Evolutionary conservation across 305 asterid genomes (phyloP).

Genomic region (Fraxinus floribunda): DNA sequence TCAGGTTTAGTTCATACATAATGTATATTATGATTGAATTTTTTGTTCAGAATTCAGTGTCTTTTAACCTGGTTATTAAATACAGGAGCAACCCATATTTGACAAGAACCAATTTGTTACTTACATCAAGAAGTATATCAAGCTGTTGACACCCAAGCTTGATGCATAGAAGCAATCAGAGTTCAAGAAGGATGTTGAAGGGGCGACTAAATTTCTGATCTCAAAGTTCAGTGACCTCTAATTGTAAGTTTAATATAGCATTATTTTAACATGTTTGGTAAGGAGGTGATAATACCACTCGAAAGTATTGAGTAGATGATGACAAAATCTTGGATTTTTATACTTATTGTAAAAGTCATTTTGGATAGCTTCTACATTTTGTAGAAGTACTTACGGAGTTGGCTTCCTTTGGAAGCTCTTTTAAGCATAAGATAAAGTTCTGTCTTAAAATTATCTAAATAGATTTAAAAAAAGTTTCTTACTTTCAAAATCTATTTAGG

Average conservation of each 20-base stretch:
- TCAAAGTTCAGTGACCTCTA: conserved; percentile 64
- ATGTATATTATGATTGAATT: neutral
- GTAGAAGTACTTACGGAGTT: no score
- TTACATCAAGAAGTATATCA: conserved; percentile 53
- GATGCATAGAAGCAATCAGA: conserved; percentile 42
- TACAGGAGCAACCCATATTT: no score
- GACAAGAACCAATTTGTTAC: no score
- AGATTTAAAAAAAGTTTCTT: no score
- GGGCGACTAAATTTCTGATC: conserved; percentile 62
- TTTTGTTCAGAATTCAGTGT: no score
- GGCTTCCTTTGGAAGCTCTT: no score
- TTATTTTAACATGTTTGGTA: neutral
- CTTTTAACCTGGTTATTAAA: no score
- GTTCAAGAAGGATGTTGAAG: conserved; percentile 64
- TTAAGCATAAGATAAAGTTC: no score
- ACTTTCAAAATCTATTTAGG: no score
- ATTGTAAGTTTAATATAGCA: conserved; percentile 39
- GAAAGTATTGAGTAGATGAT: neutral
- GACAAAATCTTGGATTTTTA: neutral
- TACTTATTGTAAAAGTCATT: neutral
- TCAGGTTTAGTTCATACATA: neutral
- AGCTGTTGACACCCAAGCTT: conserved; percentile 52
- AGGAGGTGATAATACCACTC: neutral
- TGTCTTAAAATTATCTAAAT: no score
- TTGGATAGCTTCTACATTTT: conserved; percentile 23